Conservation (phyloP, 179 eudicot species). For the Drosera spatulata region DNA sequence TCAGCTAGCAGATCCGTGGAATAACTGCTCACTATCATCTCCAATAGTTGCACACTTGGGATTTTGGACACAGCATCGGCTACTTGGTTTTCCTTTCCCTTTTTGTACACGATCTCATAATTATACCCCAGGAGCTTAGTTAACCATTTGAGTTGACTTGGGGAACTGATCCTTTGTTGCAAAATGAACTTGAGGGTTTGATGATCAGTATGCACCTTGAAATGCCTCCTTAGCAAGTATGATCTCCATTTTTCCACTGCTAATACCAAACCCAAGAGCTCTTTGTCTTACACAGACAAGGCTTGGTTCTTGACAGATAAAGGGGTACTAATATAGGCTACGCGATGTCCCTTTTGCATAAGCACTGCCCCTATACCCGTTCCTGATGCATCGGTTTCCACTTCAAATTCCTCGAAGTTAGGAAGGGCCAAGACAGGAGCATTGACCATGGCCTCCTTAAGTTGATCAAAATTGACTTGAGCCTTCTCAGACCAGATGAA, state of each 20-base stretch:
- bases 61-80: background rate
- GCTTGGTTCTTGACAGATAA: background rate
- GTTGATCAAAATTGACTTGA: background rate
- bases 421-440: background rate
- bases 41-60: background rate
- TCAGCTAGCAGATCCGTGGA: background rate
- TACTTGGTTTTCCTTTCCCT: background rate
- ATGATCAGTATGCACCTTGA: background rate
- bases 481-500: background rate
- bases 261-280: background rate
- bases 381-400: background rate
- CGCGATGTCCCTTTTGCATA: background rate
- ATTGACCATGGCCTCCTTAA: background rate
- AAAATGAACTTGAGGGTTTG: background rate
- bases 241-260: background rate
- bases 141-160: background rate
- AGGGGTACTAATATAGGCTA: background rate
- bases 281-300: background rate
- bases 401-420: background rate
- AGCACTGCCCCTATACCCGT: background rate
- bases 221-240: background rate
- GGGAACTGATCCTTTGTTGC: background rate
- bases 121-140: background rate
- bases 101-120: background rate
- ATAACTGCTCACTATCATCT: background rate